Evolutionary conservation across 495 filamentous ascomycete species (phyloP).

Genomic region (Entonaema liquescens): DNA sequence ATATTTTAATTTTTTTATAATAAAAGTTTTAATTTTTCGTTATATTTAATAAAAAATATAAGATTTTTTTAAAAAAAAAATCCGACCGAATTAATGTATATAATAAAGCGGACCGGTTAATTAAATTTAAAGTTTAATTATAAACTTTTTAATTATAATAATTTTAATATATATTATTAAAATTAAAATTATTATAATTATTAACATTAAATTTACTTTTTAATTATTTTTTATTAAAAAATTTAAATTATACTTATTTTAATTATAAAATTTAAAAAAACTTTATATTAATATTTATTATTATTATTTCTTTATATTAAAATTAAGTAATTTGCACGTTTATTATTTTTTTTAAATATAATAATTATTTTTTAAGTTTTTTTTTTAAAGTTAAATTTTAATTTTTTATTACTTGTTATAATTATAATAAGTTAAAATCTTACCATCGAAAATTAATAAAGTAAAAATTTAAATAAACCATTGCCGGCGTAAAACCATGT

Average conservation of each 20-base stretch:
- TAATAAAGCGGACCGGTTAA: not conserved
- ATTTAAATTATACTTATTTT: slow-evolving; percentile 1
- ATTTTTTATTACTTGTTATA: not conserved
- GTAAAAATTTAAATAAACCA: slow-evolving; percentile 1
- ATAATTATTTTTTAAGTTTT: not conserved
- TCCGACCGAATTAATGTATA: not conserved
- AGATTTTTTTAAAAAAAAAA: not conserved
- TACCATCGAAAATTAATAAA: not conserved
- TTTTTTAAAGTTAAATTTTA: not conserved
- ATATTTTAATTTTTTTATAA: slow-evolving; percentile 1
- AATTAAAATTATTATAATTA: not conserved
- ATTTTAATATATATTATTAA: not conserved
- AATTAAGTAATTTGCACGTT: not conserved
- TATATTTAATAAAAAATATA: slow-evolving; percentile 2
- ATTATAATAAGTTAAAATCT: slow-evolving; percentile 1
- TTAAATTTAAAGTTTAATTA: not conserved
- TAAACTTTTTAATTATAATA: not conserved
- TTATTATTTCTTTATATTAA: not conserved
- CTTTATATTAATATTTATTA: not conserved
- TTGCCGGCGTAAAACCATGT: not conserved
- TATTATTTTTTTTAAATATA: slow-evolving; percentile 2
- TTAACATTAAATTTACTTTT: not conserved
- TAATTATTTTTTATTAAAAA: not conserved
- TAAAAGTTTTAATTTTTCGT: not conserved
- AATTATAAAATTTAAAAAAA: slow-evolving; percentile 2